Percentiles rank a stretch among this genome's conserved stretches.
phyloP scores from a whole-genome alignment of 768 basidiomycete species.

The Pleurotus citrinopileatus region DNA sequence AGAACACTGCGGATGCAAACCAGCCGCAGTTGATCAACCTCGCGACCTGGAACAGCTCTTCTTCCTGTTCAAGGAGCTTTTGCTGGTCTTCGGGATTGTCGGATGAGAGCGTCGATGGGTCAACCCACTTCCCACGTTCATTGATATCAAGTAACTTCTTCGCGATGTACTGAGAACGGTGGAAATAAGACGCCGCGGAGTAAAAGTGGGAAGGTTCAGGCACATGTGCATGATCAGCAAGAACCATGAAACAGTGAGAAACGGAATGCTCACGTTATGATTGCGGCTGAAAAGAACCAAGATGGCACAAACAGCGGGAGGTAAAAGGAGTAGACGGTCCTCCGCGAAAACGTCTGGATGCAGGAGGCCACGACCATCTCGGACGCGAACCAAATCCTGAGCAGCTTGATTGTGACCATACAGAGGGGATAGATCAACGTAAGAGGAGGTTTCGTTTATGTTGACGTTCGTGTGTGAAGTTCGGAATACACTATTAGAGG shows the following conservation, averaged over 20 bases:
- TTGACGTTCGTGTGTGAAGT: constrained; percentile 63
- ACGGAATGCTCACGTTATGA: constrained; percentile 76
- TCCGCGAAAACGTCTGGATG: constrained; percentile 77
- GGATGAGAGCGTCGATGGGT: constrained; percentile 47
- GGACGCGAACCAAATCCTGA: constrained; percentile 54
- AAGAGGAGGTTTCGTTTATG: constrained; percentile 84
- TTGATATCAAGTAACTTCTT: constrained; percentile 77
- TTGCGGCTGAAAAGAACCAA: constrained; percentile 89
- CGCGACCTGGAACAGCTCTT: constrained; percentile 83
- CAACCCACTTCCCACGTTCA: constrained; percentile 60
- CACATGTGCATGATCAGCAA: not conserved
- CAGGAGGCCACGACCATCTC: constrained; percentile 64
- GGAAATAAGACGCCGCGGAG: not conserved
- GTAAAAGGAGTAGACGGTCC: constrained; percentile 74
- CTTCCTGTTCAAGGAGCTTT: constrained; percentile 52
- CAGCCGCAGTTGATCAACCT: constrained; percentile 77
- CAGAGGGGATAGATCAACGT: constrained; percentile 80
- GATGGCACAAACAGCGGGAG: constrained; percentile 71
- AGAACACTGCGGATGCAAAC: constrained; percentile 50
- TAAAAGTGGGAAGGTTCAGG: not conserved
- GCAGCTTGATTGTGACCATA: constrained; percentile 71
- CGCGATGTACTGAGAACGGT: constrained; percentile 73
- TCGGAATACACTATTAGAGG: constrained; percentile 68
- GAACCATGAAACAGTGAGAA: no score
- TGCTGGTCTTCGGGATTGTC: constrained; percentile 30